Evolutionary conservation across 768 basidiomycete species (phyloP), one percentile per base, ranked within the genome.

Genomic region (Trametes meyenii): DNA sequence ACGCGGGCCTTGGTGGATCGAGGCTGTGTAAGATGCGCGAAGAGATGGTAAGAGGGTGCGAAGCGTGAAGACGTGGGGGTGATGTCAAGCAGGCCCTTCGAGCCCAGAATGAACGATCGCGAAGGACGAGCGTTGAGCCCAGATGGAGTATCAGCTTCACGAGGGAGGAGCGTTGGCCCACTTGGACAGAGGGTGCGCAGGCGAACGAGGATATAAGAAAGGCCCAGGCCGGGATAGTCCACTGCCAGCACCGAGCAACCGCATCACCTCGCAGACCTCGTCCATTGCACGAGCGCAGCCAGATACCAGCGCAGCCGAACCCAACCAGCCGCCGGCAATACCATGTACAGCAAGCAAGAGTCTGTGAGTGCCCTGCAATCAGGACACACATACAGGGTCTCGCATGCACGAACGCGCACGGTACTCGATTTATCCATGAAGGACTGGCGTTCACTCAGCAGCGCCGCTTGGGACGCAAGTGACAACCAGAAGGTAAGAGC

Each of bases 401-500:
- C 69, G 46, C 87, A 87, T 70, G 76, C 71, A 63, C 79, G 82
- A 68, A 75, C 78, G 5, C 78, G 78, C 2, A 85, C 80, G 10
- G 82, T 78, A 19, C 65, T 85, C 29, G 84, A 87, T 64, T 76
- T 87, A 55, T 86, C 85, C 19, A 83, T 79, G 11, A 74, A 59
- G 10, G 85, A 87, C 70, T 78, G 82, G 61, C 67, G 45, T 13
- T 77, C 82, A 46, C 75, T 86, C 66, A 81, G 79, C 29, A 85
- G 85, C 5, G 84, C 72, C 60, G 66, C 73, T 4, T 68, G 60
- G 53, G 76, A 83, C 63, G 68, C 71, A 5, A 79, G 79, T 13
- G 67, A 73, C 21, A 86, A 86, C 65, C 86, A 87, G 64, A 67
- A 75, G 73, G 83, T 83, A 68, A 5, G 36, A 33, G 8, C 8